Conservation (phyloP, 2,329 filamentous ascomycete genomes). For the Aspergillus glaucus region DNA sequence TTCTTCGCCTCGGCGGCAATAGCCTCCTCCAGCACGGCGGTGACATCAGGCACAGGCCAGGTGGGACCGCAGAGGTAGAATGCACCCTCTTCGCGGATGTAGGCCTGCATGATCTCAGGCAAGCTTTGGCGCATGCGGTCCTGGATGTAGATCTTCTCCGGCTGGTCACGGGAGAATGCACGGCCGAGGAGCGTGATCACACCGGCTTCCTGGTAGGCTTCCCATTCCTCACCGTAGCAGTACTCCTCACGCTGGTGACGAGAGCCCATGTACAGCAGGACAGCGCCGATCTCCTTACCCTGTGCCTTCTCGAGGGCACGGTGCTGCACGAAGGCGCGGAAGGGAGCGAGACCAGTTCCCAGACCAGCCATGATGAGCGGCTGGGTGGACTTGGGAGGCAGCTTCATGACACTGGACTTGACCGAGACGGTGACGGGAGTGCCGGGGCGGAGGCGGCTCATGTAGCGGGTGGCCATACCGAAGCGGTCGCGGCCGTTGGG, state of each 20-base stretch:
- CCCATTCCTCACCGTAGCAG: conserved; percentile 98
- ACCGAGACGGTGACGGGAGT: conserved; percentile 82
- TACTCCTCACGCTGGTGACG: conserved; percentile 98
- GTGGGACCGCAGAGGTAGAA: conserved; percentile 98
- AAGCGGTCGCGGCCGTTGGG: conserved; percentile 78
- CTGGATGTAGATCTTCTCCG: conserved; percentile 98
- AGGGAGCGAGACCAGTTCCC: conserved; percentile 96
- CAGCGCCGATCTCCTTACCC: conserved; percentile 87
- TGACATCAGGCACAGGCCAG: conserved; percentile 97
- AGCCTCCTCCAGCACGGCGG: conserved; percentile 86
- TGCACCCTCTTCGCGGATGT: conserved; percentile 77
- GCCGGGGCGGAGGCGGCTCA: conserved; percentile 69
- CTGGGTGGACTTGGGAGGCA: conserved; percentile 78
- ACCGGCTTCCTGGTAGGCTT: conserved; percentile 91
- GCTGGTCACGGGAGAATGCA: conserved; percentile 94
- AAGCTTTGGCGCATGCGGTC: conserved; percentile 92
- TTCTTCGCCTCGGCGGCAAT: conserved; percentile 68
- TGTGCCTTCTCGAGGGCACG: conserved; percentile 97
- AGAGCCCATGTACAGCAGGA: conserved; percentile 92
- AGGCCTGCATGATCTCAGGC: conserved; percentile 73
- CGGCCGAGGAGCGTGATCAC: conserved; percentile 90
- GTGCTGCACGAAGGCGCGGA: conserved; percentile 97
- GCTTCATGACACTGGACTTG: conserved; percentile 98
- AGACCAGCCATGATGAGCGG: conserved; percentile 98
- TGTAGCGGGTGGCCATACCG: conserved; percentile 88